Evolutionary conservation across 352 stramenopile species (phyloP), one percentile per base, ranked within the genome.

Genomic region (Globisporangium lucens): DNA sequence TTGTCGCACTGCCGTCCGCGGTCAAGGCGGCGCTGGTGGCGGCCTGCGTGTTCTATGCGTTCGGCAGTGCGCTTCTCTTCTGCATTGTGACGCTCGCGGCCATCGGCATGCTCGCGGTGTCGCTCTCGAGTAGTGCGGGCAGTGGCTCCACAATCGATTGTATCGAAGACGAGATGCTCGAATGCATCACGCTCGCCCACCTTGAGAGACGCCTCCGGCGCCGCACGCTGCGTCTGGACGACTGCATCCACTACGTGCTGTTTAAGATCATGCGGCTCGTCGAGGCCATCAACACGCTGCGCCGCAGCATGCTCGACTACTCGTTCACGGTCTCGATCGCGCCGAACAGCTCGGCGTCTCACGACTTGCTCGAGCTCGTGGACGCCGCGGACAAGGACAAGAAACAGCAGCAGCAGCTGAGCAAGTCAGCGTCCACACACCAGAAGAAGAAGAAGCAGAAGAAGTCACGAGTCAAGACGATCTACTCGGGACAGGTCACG

Each of bases 251-350:
- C 60, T 65, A 65, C n/a, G 60, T 65, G 46, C 46, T 65, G 29
- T 56, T 57, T 41, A 61, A 62, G 52, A 68, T 68, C 43, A 30
- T 62, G 55, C 63, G 63, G 46, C 56, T 64, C 22, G 59, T 70
- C 56, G 56, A 70, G 33, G 38, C 43, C 2, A 58, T 69, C 41
- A 58, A 69, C 29, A 64, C 43, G 29, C 43, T 70, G 57, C 65
- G 59, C 47, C 65, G 65, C 65, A 70, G 65, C 47, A 64, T 70
- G 56, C 65, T 70, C 65, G 65, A 70, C 56, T 70, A 68, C 63
- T 68, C 63, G 55, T 68, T 59, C 56, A 64, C 56, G 46, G 43
- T 70, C 53, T 63, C 56, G 52, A 56, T 68, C 43, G 46, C 63
- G 43, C 43, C 43, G n/a, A 24, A 53, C 9, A 67, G 62, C 36